phyloP scores from a whole-genome alignment of 1,284 basidiomycete species.

The Austroboletus rostrupii region DNA sequence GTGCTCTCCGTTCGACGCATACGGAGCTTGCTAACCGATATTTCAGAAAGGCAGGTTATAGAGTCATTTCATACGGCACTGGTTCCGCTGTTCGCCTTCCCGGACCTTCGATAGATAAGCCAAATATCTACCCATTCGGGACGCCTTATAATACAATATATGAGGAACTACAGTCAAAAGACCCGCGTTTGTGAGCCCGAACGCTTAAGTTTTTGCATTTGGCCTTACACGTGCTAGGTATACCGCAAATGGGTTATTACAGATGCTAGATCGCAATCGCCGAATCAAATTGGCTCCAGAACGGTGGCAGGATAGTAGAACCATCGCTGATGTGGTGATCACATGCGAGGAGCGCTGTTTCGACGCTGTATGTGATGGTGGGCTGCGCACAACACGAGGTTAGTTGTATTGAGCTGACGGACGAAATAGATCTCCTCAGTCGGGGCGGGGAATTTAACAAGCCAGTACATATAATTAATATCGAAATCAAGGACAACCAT shows the following conservation, averaged over 20 bases:
- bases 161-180: constrained; percentile 86
- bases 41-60: constrained; percentile 78
- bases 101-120: constrained; percentile 94
- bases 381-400: constrained; percentile 24
- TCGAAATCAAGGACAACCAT: constrained; percentile 99
- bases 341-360: constrained; percentile 99
- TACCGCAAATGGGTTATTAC: constrained; percentile 92
- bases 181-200: constrained; percentile 71
- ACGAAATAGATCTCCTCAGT: constrained; percentile 70
- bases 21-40: constrained; percentile 8
- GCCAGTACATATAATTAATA: constrained; percentile 94
- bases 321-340: constrained; percentile 91
- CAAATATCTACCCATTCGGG: constrained; percentile 96
- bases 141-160: constrained; percentile 98
- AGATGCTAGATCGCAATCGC: constrained; percentile 97
- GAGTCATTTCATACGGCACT: constrained; percentile 92
- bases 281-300: constrained; percentile 91
- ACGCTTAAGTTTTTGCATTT: neutral
- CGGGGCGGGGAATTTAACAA: constrained; percentile 91
- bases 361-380: constrained; percentile 97
- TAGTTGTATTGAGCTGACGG: constrained; percentile 12
- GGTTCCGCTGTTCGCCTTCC: constrained; percentile 96
- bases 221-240: constrained; percentile 54
- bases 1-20: neutral
- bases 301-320: constrained; percentile 90